Evolutionary conservation across 2,329 filamentous ascomycete species (phyloP), one percentile per base, ranked within the genome.

Genomic region (Penicillium sp.): DNA sequence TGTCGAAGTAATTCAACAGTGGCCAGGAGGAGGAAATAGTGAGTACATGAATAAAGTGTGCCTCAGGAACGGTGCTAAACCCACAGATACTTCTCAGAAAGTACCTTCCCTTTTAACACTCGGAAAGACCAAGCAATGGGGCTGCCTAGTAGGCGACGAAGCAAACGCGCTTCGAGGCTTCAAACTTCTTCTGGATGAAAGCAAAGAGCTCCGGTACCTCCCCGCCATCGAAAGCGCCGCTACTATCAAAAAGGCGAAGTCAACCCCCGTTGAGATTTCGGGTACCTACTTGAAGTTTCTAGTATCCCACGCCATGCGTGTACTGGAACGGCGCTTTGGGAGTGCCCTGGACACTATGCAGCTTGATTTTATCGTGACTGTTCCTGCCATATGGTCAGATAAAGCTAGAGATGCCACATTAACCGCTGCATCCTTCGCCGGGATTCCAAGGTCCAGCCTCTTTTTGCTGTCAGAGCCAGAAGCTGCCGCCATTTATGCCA

Each of bases 381-480:
- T 61, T 1, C 60, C 61, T 0, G 61, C 60, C 2, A 52, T 64
- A 0, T 64, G 60, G 57, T 59, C 59, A 1, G 60, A 63, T 26
- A 60, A 55, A 25, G 61, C 52, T 0, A 59, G 61, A 30, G 49
- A 62, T 33, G 20, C 33, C 4, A 63, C 60, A 1, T 36, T 52
- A 13, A 50, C 55, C 33, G 46, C 44, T 6, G 52, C 51, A 0
- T 27, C 37, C 4, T 12, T n/a, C 1, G 52, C 52, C 3, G 48
- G 48, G 7, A 42, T 55, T 10, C 13, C 35, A 0, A 4, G 9
- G 2, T 3, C 23, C 3, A 20, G 36, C 8, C 6, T 58, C 1
- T 39, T 27, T 3, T 17, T 57, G 0, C 31, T 57, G 3, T 52
- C 53, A 1, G 54, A 58, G 28, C 56, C 56, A 0, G 56, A 59